Conservation (phyloP, 257 asterid species). For the Solanum microdontum region DNA sequence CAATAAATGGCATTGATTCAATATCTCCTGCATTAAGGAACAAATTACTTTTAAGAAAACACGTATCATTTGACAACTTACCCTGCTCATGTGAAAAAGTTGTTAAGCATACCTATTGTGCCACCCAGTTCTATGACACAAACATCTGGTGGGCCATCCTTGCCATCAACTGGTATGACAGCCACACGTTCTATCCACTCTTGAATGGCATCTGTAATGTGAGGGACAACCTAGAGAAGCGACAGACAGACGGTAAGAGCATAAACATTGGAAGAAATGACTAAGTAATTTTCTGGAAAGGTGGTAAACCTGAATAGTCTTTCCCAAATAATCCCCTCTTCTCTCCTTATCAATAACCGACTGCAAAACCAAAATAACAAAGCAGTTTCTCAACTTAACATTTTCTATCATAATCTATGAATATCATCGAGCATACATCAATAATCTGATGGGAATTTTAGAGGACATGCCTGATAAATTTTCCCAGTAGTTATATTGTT, state of each 20-base stretch:
- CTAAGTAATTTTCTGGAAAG: not conserved
- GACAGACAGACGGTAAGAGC: not conserved
- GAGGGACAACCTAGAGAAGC: conserved; percentile 34
- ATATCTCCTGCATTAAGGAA: conserved; percentile 60
- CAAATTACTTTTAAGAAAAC: not conserved
- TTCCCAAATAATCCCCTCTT: conserved; percentile 40
- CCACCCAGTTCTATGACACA: conserved; percentile 53
- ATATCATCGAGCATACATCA: not conserved
- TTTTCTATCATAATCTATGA: not conserved
- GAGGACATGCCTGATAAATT: conserved; percentile 62
- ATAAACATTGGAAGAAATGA: not conserved
- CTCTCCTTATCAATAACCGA: conserved; percentile 37
- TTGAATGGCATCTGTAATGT: conserved; percentile 42
- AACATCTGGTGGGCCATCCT: conserved; percentile 41
- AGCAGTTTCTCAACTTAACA: not conserved
- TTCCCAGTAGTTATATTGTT: conserved; percentile 89
- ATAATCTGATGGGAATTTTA: not conserved
- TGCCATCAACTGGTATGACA: conserved; percentile 34
- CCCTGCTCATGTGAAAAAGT: not conserved
- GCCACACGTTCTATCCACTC: conserved; percentile 43
- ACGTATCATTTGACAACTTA: not conserved
- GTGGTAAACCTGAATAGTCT: conserved; percentile 33
- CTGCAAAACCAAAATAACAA: conserved; percentile 8
- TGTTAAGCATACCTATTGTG: conserved; percentile 22
- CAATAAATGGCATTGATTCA: conserved; percentile 91